Evolutionary conservation across 768 basidiomycete genomes (phyloP).

Genomic region (Agrocybe chaxingu): DNA sequence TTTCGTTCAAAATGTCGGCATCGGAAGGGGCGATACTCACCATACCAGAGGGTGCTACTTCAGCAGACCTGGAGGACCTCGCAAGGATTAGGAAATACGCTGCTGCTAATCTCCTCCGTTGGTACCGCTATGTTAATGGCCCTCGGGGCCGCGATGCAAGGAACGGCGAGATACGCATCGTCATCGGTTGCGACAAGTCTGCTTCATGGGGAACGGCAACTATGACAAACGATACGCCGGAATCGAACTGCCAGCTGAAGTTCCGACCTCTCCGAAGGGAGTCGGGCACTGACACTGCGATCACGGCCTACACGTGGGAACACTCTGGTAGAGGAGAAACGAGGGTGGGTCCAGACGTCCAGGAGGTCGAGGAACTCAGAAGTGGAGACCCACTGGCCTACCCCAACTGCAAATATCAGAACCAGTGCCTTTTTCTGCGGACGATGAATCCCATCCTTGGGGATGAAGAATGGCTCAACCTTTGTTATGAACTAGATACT

Average conservation of each 20-base stretch:
- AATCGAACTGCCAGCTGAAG: neutral
- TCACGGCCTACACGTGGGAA: neutral
- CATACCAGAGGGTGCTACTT: conserved; percentile 16
- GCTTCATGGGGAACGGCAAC: conserved; percentile 13
- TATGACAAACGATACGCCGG: neutral
- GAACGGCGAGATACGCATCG: conserved; percentile 16
- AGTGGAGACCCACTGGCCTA: neutral
- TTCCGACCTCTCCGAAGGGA: neutral
- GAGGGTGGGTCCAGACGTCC: neutral
- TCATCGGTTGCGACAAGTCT: conserved; percentile 15
- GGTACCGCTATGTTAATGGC: conserved; percentile 15
- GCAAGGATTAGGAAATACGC: conserved; percentile 2
- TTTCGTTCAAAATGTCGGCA: conserved; percentile 11
- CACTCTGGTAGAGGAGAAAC: conserved; percentile 4
- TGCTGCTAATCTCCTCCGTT: conserved; percentile 6
- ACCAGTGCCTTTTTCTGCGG: conserved; percentile 9
- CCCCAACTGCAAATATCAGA: neutral
- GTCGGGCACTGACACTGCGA: too few species aligned
- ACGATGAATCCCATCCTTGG: conserved; percentile 5
- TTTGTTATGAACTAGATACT: too few species aligned
- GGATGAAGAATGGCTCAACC: conserved; percentile 1
- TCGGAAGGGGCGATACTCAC: conserved; percentile 19
- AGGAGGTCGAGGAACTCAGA: neutral
- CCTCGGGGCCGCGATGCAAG: conserved; percentile 5
- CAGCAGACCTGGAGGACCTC: conserved; percentile 7